Evolutionary conservation across 805 yeast genomes (phyloP), one percentile per base, ranked within the genome.

Genomic region (Candida ulmi): DNA sequence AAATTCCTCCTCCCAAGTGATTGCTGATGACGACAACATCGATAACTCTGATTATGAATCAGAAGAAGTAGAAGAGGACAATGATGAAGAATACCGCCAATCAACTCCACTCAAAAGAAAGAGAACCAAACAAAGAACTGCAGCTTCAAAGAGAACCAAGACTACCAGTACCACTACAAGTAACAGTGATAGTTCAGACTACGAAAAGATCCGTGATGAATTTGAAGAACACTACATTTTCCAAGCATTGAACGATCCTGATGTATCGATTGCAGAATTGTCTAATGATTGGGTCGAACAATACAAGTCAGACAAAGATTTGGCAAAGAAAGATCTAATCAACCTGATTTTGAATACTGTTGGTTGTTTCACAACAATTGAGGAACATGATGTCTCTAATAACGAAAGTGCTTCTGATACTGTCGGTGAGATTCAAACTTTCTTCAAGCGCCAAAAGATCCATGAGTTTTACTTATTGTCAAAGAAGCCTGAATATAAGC

Each of bases 361-460:
- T 55, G 96, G 96, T 0, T 81, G 88, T 36, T 68, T 76, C 17
- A 68, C 78, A 2, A 74, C 73, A 19, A 74, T 86, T 9, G 80
- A 80, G 43, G 75, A 77, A 21, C 95, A 90, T 57, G 96, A 88
- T 56, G 79, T 87, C 36, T 68, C 66, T 18, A 80, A 79, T 51
- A 66, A 74, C 38, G 88, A 83, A 31, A 75, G 85, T 8, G 84
- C 93, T 1, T 65, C 73, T 13, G 83, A 80, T 27, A 85, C 96
- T 0, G 74, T 86, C 9, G 78, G 72, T 4, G 95, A 87, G 57
- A 61, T 88, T 21, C 83, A 84, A 45, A 65, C 76, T 16, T 61
- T 74, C 33, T 84, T 85, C 48, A 66, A 72, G 39, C 64, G 66
- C 12, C 90, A 84, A 57, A 68, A 68, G 38, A 54, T 67, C 29